phyloP scores from a whole-genome alignment of 2,329 filamentous ascomycete species.

The Fusarium pseudoanthophilum region DNA sequence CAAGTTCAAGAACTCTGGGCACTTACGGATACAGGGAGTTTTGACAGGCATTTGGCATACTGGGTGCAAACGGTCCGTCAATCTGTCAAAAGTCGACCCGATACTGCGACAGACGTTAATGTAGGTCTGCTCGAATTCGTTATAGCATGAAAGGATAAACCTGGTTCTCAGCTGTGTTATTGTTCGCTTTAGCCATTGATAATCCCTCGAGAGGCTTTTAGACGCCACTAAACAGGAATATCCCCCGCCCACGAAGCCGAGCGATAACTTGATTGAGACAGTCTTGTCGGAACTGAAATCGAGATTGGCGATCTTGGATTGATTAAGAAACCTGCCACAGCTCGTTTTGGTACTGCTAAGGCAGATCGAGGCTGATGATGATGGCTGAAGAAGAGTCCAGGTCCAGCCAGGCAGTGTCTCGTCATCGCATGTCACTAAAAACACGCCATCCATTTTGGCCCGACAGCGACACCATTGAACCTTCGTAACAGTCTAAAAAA shows the following conservation, averaged over 20 bases:
- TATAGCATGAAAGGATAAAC: slow-evolving; percentile 11
- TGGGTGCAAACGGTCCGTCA: background rate
- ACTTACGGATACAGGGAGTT: slow-evolving; percentile 9
- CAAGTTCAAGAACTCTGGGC: background rate
- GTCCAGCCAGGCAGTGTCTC: slow-evolving; percentile 16
- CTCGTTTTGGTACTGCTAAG: slow-evolving; percentile 13
- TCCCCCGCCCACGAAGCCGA: slow-evolving; percentile 22
- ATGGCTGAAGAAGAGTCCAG: slow-evolving; percentile 13
- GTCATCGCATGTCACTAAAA: slow-evolving; percentile 38
- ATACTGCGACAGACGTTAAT: slow-evolving; percentile 10
- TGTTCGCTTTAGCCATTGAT: slow-evolving; percentile 11
- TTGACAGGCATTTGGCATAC: background rate
- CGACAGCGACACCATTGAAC: background rate
- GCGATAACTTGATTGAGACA: slow-evolving; percentile 29
- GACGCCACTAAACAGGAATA: slow-evolving; percentile 33
- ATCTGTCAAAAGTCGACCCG: slow-evolving; percentile 1
- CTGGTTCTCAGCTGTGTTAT: slow-evolving; percentile 13
- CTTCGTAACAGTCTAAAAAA: background rate
- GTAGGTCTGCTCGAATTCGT: slow-evolving; percentile 18
- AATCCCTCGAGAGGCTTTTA: slow-evolving; percentile 11
- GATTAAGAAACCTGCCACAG: slow-evolving; percentile 20
- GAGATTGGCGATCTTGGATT: slow-evolving; percentile 42
- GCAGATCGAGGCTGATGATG: slow-evolving; percentile 30
- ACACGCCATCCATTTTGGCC: slow-evolving; percentile 16
- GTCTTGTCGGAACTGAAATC: slow-evolving; percentile 30